Evolutionary conservation across 768 basidiomycete genomes (phyloP), one percentile per base, ranked within the genome.

Genomic region (Naganishia vishniacii): DNA sequence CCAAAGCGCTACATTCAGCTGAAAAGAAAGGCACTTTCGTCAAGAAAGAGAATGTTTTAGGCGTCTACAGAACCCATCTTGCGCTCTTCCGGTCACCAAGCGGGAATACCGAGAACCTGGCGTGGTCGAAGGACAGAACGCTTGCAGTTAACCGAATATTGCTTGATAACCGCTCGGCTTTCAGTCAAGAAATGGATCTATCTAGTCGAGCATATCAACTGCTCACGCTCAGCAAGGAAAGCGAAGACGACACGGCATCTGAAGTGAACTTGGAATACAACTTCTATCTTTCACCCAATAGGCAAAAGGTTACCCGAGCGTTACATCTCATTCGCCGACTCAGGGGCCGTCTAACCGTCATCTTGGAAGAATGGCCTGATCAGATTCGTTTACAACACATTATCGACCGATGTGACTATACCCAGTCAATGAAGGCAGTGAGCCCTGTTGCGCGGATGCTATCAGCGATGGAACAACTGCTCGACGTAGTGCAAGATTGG

Each of bases 371-470:
- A 68, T 99, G 91, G 92, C 94, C 95, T 0, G 94, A 98, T 67
- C 95, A 99, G 75, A 91, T 93, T 87, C 89, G 97, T 9, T 81
- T 95, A n/a, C 88, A 87, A 29, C 86, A 94, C 73, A 82, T 99
- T 37, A 80, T 81, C 37, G 83, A 82, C 62, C 86, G 87, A 32
- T 91, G 88, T 70, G 81, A 86, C 42, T 75, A 80, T 8, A 81
- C 91, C 64, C 78, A 91, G 44, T 72, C 78, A 0, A 79, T 91
- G 23, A 80, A 82, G 51, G 78, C 88, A 20, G 79, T 82, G 40
- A 85, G 84, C 67, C 86, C 95, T 0, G 79, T 95, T 9, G 91
- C 94, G 5, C 88, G 86, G 72, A 77, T 93, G 13, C 81, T 99
- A 32, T 82, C 89, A 0, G 85, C 86, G 5, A 73, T 97, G 45